Percentiles rank a stretch among this genome's conserved stretches.
Conservation (phyloP, 495 filamentous ascomycete species). For the Penicillium canescens region DNA sequence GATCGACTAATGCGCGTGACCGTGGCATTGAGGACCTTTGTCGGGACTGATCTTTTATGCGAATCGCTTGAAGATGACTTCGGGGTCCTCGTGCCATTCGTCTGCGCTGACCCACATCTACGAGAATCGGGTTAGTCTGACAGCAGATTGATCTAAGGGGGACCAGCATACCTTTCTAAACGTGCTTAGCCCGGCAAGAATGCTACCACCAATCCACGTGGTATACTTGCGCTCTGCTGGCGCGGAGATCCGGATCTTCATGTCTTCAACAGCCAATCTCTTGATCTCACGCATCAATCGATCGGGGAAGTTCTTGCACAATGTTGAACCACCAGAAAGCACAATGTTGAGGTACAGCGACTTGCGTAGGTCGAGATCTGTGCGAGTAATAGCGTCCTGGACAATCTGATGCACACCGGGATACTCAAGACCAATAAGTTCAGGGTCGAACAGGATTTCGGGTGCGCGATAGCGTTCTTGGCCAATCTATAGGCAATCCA, state of each 20-base stretch:
- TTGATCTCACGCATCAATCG: conserved; percentile 89
- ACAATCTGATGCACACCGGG: conserved; percentile 97
- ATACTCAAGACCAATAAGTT: conserved; percentile 95
- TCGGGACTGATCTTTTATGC: conserved; percentile 48
- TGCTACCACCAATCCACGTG: conserved; percentile 98
- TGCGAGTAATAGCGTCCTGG: conserved; percentile 91
- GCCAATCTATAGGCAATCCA: conserved; percentile 58
- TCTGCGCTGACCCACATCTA: conserved; percentile 99
- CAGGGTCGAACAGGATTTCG: conserved; percentile 97
- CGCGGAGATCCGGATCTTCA: conserved; percentile 98
- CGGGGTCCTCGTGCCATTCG: conserved; percentile 99
- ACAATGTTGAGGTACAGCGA: conserved; percentile 95
- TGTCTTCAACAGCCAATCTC: conserved; percentile 91
- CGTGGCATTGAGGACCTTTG: not conserved
- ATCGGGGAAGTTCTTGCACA: conserved; percentile 94
- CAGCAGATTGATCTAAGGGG: not conserved
- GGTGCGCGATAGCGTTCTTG: conserved; percentile 92
- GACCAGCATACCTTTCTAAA: conserved; percentile 87
- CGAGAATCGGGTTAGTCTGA: conserved; percentile 14
- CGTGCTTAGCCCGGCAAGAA: conserved; percentile 93
- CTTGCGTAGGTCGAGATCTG: conserved; percentile 96
- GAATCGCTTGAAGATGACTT: conserved; percentile 97
- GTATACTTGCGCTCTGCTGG: conserved; percentile 97
- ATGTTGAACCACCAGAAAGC: conserved; percentile 88
- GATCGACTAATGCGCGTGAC: not conserved